Base-by-base conservation (phyloP, 257 asterid species). In the Solanum etuberosum region DNA sequence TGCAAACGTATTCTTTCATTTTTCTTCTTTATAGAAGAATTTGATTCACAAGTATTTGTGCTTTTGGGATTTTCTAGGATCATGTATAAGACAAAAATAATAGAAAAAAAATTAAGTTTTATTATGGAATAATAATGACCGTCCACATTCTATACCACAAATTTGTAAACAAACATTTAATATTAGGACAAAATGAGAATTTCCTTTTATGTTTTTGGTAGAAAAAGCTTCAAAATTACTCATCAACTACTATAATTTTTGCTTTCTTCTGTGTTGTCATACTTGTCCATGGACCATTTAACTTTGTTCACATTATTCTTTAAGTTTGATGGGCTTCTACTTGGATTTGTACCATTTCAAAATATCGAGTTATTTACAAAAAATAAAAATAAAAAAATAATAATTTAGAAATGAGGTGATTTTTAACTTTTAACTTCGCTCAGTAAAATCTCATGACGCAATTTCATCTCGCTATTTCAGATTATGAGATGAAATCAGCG, bases 401-500 rank as follows among this genome's bases (percentile, higher is more conserved):
- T 1, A 61, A 9, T 9, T 59, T 59, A 0, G 6, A 61, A 57
- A 20, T 0, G 1, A 0, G 5, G 15, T n/a, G 16, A 4, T n/a
- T 23, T 11, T 11, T 1, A 63, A 63, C 32, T 63, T 67, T 67
- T 67, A 27, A 27, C 5, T 13, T 13, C 0, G 5, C 21, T 13
- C 7, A 31, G 32, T 1, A 14, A 29, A 67, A 67, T 14, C 4
- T 67, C 11, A 67, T 6, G 0, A 6, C 18, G 2, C 23, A 54
- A 18, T 54, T 54, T 54, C 4, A 54, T 54, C n/a, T 18, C 0
- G 4, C 6, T 18, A 51, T 54, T 18, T 54, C 0, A 54, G 18
- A 54, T 2, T 7, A 18, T 6, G 4, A 54, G 2, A 51, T 51
- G n/a, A 51, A 51, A 18, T 0, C n/a, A 18, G 0, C 10, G 0